Evolutionary conservation across 2,329 filamentous ascomycete species (phyloP).

Genomic region (Monilinia fructigena): DNA sequence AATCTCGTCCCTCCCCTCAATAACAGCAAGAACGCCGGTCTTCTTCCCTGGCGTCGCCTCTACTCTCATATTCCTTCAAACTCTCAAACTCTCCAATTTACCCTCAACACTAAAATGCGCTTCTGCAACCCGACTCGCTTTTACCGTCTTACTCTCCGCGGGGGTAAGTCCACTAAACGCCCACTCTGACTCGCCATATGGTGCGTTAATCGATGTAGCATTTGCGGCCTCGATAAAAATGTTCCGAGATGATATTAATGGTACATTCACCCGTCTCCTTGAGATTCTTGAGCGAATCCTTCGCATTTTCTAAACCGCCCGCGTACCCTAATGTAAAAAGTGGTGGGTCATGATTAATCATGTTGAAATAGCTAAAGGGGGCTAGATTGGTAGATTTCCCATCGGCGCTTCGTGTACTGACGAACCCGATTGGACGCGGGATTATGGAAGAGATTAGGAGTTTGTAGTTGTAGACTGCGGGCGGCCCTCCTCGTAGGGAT

Average conservation of each 20-base stretch:
- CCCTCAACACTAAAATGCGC: constrained; percentile 81
- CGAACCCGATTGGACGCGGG: constrained; percentile 74
- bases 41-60: constrained; percentile 67
- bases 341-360: constrained; percentile 83
- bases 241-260: constrained; percentile 84
- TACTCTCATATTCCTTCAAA: constrained; percentile 74
- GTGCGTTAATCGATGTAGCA: constrained; percentile 73
- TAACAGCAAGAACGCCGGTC: constrained; percentile 69
- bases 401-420: constrained; percentile 57
- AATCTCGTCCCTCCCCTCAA: constrained; percentile 86
- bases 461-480: constrained; percentile 78
- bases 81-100: constrained; percentile 68
- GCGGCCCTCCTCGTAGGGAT: constrained; percentile 73
- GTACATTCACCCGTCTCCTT: constrained; percentile 70
- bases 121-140: constrained; percentile 73
- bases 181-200: constrained; percentile 78
- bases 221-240: constrained; percentile 87
- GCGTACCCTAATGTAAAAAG: constrained; percentile 66
- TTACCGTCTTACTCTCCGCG: constrained; percentile 63
- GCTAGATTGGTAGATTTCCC: constrained; percentile 73
- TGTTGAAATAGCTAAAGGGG: constrained; percentile 82
- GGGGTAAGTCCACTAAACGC: constrained; percentile 72
- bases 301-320: constrained; percentile 52
- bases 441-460: constrained; percentile 80
- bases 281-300: constrained; percentile 78